Base-by-base conservation (phyloP, 2,329 filamentous ascomycete genomes). In the Emergomyces pasteurianus region DNA sequence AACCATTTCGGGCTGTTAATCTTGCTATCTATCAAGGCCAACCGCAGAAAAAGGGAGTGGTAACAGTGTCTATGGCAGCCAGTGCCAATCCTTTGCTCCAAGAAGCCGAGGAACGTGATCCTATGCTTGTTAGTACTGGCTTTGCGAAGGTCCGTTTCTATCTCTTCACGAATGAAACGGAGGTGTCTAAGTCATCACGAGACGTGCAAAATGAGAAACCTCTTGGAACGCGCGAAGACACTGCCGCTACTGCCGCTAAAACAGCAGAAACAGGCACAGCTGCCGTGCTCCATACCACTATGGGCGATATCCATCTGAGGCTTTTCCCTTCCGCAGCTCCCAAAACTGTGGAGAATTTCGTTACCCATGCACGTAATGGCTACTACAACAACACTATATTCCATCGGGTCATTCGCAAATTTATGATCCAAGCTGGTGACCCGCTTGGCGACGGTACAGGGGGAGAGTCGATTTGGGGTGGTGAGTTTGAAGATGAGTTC, bases 321-420 rank as follows among this genome's bases (percentile, higher is more conserved):
- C 81, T 99, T 16, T 99, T 94, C 79, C 92, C 94, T 1, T 89
- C 94, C 63, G 90, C 90, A 2, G 92, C 94, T 10, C 94, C 95
- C 38, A 95, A 92, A 72, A 86, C 95, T 0, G 92, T 99, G 3
- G 94, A 99, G 76, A 99, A 99, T 74, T 99, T 99, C 72, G 89
- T 95, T 60, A 95, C 90, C 0, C 94, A 97, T 69, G 84, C 90
- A 2, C 88, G 87, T 69, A 87, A 86, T 62, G 90, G 90, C 1
- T 99, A 99, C 74, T 99, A 99, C 79, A 97, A 99, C 78, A 90
- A 90, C 75, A 92, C 92, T 40, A 92, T 96, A 67, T 99, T 99
- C 80, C 94, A 99, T 75, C 87, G 94, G 40, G 88, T 99, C 7
- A 99, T 99, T 67, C 86, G 89, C 63, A 96, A 96, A 71, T 99